Evolutionary conservation across 805 yeast species (phyloP).

Genomic region (Pichia exigua): DNA sequence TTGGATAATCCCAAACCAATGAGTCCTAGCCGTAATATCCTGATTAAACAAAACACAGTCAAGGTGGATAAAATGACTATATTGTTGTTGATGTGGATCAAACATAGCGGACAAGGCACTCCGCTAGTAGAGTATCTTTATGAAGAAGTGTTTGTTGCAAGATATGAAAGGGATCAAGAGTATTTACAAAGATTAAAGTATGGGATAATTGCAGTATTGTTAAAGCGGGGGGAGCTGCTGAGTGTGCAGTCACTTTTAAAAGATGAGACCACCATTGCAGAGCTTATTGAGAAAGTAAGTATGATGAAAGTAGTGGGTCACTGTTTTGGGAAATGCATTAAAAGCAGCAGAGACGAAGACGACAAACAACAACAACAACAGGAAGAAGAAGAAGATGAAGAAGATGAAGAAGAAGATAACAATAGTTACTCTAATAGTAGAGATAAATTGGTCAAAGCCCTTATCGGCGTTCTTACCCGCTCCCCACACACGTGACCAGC

Average conservation of each 20-base stretch:
- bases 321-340: not conserved
- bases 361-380: no score
- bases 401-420: no score
- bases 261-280: not conserved
- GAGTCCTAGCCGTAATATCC: not conserved
- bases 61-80: not conserved
- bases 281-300: not conserved
- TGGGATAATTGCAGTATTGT: conserved; percentile 16
- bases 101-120: conserved; percentile 33
- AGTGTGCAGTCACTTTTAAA: not conserved
- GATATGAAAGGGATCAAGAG: conserved; percentile 44
- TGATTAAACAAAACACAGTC: not conserved
- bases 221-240: conserved; percentile 22
- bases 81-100: conserved; percentile 27
- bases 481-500: not conserved
- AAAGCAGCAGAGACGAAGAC: no score
- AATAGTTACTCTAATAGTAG: not conserved
- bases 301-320: not conserved
- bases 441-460: not conserved
- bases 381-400: no score
- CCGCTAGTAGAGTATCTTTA: conserved; percentile 37
- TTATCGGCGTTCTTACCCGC: not conserved
- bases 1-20: conserved; percentile 9
- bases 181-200: conserved; percentile 13
- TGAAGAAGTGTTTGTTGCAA: conserved; percentile 30